Base-by-base conservation (phyloP, 2,329 filamentous ascomycete genomes). In the Plectosphaerella cucumerina region DNA sequence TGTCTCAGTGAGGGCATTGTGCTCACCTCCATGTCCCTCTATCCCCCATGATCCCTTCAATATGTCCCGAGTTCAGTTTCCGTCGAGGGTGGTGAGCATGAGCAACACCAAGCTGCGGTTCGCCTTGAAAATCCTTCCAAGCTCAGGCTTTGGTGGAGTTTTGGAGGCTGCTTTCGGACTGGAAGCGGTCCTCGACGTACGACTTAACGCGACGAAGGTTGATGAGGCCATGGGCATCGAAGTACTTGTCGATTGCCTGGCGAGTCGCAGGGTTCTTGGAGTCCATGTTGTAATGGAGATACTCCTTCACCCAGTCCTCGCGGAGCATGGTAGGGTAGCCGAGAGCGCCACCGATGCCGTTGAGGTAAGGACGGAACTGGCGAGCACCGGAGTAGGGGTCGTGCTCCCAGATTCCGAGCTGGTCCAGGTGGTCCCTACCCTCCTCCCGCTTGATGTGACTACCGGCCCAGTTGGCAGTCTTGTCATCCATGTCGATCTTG, bases 131-230 rank as follows among this genome's bases (percentile, higher is more conserved):
- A 4, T 31, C 6, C 8, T 2, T 31, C 26, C 6, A 11, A 9
- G 26, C 9, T 31, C 26, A 31, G 26, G 26, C 23, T 10, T 26
- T 26, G n/a, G n/a, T n/a, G n/a, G n/a, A n/a, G n/a, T n/a, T n/a
- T n/a, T n/a, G n/a, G n/a, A n/a, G n/a, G n/a, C n/a, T n/a, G n/a
- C n/a, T n/a, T n/a, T n/a, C n/a, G n/a, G n/a, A n/a, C n/a, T n/a
- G 12, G 26, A 8, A 31, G 26, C 8, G 12, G 22, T 17, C 18
- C 15, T 20, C 34, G 31, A 56, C 56, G 39, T 67, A 67, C 1
- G 50, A 42, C 21, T 62, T 60, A 55, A 58, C 58, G 3, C 51
- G 60, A n/a, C 61, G 56, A 3, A 58, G 21, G 15, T 67, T 60
- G 33, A 59, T 37, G 17, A 48, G 26, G 6, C 53, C 57, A 1